Evolutionary conservation across 164 flowering plant genomes (phyloP), one percentile per base, ranked within the genome.

Genomic region (Kalanchoe fedtschenkoi): DNA sequence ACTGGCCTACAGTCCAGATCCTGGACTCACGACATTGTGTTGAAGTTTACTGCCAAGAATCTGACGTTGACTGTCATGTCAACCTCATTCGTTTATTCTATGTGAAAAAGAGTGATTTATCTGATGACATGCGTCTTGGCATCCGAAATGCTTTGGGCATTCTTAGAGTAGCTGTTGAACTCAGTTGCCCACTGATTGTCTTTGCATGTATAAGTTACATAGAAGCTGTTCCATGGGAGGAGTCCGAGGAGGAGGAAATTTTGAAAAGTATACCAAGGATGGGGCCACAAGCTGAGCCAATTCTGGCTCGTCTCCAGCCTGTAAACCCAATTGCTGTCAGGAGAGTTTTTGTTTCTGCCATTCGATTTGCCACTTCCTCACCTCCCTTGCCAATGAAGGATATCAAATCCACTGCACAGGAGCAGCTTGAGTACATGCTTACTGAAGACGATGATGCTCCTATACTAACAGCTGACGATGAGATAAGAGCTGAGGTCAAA

Each of bases 211-310:
- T 86, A 47, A 74, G 71, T 28, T 90, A 88, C 79, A 71, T 90
- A 71, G 99, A 95, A 76, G 93, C 97, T 57, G 81, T 88, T n/a
- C 95, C 97, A n/a, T 95, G 99, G 99, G 97, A 95, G 65, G 99
- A 95, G 74, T 68, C 84, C 15, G 97, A 95, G 69, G 99, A 95
- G 70, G 96, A 95, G 67, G 97, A 95, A 64, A 90, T 95, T 64
- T 62, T 92, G 8, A 81, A 70, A 68, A 66, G 72, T 14, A 72
- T 87, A 66, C 95, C 97, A 0, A 16, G 74, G 34, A 71, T 90
- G 76, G 99, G 97, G 43, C 58, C 83, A 55, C 70, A 71, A 63
- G 88, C 77, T 5, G 83, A 81, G 62, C 83, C 81, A 14, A 77
- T 95, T 72, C 87, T 95, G 58, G 82, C 97, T 28, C 95, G 99